Conservation (phyloP, 1,139 yeast genomes). For the Magnusiomyces tetraspermus region DNA sequence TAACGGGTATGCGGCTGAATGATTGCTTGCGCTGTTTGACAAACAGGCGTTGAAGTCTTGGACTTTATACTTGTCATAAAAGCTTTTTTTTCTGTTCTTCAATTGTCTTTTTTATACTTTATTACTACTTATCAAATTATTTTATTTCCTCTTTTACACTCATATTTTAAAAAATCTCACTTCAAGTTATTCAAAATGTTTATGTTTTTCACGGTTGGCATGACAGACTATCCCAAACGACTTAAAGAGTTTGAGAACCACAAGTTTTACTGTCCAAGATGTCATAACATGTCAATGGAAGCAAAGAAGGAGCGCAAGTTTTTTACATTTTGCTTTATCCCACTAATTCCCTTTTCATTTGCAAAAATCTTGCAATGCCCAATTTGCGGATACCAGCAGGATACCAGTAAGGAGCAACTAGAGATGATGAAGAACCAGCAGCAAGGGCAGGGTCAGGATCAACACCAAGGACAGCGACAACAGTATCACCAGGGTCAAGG, state of each 20-base stretch:
- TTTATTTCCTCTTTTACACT: no score
- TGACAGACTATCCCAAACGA: conserved; percentile 22
- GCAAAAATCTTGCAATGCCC: conserved; percentile 38
- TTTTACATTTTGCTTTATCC: conserved; percentile 40
- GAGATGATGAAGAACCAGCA: conserved; percentile 28
- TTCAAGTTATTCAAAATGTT: conserved; percentile 7
- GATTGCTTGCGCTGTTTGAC: no score
- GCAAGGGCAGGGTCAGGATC: neutral
- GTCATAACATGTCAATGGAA: conserved; percentile 36
- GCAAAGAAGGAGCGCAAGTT: conserved; percentile 40
- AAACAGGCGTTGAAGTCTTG: no score
- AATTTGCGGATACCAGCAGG: conserved; percentile 41
- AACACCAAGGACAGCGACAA: neutral
- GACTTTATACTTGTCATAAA: no score
- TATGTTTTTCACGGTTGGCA: conserved; percentile 12
- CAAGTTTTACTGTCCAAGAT: conserved; percentile 30
- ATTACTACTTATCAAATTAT: no score
- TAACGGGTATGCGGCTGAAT: no score
- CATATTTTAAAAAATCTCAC: neutral
- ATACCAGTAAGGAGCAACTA: conserved; percentile 32
- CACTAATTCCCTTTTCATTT: conserved; percentile 40
- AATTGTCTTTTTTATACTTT: no score
- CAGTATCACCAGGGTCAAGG: neutral
- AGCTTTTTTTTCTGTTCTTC: no score
- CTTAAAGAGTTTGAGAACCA: conserved; percentile 23